phyloP scores from a whole-genome alignment of 2,329 filamentous ascomycete species.

The Cladophialophora exuberans region DNA sequence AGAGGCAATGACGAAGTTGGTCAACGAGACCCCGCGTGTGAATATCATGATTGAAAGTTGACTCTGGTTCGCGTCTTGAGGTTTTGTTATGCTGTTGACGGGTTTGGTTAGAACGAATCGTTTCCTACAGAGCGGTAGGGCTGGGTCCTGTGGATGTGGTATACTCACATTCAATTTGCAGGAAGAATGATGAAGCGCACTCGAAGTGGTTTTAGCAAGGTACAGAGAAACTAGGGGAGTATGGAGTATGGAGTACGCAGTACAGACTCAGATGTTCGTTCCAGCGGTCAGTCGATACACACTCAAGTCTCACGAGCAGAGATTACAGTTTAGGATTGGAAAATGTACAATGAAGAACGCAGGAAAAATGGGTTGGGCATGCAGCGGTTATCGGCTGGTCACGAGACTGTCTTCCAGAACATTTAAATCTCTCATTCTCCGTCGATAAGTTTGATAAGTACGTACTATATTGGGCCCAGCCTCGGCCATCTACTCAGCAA shows the following conservation, averaged over 20 bases:
- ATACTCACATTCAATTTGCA: background rate
- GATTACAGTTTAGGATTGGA: background rate
- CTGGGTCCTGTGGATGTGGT: background rate
- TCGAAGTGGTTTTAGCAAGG: no score
- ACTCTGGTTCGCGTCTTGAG: background rate
- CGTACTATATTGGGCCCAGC: no score
- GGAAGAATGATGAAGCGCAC: no score
- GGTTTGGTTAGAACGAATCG: background rate
- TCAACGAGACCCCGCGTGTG: conserved; percentile 59
- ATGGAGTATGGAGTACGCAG: no score
- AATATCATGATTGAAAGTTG: conserved; percentile 43
- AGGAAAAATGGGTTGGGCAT: background rate
- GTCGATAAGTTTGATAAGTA: no score
- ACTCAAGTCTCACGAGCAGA: background rate
- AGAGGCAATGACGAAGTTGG: conserved; percentile 68
- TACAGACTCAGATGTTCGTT: no score
- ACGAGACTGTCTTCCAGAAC: no score
- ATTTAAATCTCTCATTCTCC: no score
- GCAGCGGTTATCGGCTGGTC: background rate
- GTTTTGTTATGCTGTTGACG: background rate
- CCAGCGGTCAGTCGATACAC: no score
- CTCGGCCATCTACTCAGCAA: no score
- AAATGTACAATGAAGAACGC: background rate
- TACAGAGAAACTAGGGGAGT: no score
- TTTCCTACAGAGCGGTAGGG: background rate